These are phyloP conservation scores for Hemerocallis citrina DNA, from an alignment of 106 monocot species.

Conservation along the genomic window DNA sequence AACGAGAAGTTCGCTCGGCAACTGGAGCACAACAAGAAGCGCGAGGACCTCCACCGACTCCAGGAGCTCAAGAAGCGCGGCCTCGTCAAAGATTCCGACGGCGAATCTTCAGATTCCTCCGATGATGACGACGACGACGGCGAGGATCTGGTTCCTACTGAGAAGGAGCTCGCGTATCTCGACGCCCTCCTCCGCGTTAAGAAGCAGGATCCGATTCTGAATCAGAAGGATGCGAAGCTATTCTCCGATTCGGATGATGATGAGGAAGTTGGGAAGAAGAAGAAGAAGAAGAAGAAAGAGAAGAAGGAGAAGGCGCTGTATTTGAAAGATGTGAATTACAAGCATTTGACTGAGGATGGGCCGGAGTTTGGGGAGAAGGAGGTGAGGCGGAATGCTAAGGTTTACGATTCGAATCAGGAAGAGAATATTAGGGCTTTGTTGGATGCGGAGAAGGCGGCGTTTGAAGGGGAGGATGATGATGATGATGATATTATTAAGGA, in stretches of 20 bases:
- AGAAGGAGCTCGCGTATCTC: constrained; percentile 48
- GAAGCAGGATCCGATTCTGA: constrained; percentile 48
- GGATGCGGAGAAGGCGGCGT: constrained; percentile 50
- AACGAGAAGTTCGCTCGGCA: constrained; percentile 65
- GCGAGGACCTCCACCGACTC: constrained; percentile 57
- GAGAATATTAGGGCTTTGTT: constrained; percentile 54
- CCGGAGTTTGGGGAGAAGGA: constrained; percentile 42
- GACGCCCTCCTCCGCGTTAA: constrained; percentile 54
- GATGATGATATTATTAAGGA: constrained; percentile 40
- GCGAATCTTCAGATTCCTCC: constrained; percentile 6
- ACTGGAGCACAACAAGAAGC: constrained; percentile 91
- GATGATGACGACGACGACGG: constrained; percentile 25
- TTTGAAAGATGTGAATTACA: constrained; percentile 73
- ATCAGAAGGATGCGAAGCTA: constrained; percentile 42
- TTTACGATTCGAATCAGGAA: constrained; percentile 65
- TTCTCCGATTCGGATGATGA: constrained; percentile 42
- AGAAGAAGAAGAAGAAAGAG: constrained; percentile 4
- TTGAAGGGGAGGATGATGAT: constrained; percentile 28
- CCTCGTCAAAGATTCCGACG: constrained; percentile 1
- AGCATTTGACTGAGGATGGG: constrained; percentile 68
- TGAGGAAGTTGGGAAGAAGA: constrained; percentile 10
- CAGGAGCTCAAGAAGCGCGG: constrained; percentile 67
- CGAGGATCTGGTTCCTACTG: constrained; percentile 13
- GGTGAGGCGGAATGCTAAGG: constrained; percentile 19
- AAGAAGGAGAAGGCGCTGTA: constrained; percentile 80